Conservation (phyloP, 768 basidiomycete genomes). For the Phaeolepiota aurea region DNA sequence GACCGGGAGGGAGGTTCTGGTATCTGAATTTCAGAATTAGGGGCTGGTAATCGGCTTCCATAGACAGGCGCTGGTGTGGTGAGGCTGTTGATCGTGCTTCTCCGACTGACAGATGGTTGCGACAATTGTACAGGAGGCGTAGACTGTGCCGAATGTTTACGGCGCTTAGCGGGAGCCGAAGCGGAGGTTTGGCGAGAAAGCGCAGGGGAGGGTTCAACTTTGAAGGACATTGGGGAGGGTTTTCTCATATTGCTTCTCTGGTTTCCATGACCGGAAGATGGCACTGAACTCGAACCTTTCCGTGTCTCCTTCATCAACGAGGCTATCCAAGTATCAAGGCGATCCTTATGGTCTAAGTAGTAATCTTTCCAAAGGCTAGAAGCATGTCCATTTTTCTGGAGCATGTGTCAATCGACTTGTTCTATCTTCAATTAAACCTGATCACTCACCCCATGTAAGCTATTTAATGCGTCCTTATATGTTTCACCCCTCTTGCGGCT, state of each 20-base stretch:
- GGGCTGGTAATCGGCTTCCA: conserved; percentile 42
- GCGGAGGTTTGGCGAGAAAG: conserved; percentile 7
- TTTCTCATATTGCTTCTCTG: conserved; percentile 27
- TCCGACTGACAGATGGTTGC: conserved; percentile 19
- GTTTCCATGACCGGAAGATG: conserved; percentile 7
- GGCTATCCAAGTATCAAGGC: conserved; percentile 41
- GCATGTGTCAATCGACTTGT: background rate
- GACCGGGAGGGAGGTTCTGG: conserved; percentile 61
- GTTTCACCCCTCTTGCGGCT: conserved; percentile 32
- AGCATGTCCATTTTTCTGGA: conserved; percentile 39
- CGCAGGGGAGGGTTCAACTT: conserved; percentile 20
- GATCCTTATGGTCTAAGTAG: conserved; percentile 61
- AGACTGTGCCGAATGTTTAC: conserved; percentile 17
- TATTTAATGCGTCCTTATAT: conserved; percentile 62
- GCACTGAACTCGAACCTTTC: background rate
- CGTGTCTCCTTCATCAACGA: conserved; percentile 23
- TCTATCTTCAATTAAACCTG: conserved; percentile 2
- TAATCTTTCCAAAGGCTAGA: conserved; percentile 76
- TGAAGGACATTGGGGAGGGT: conserved; percentile 29
- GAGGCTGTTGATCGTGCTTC: conserved; percentile 55
- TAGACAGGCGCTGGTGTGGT: conserved; percentile 43
- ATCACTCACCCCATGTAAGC: conserved; percentile 51
- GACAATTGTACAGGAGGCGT: conserved; percentile 13
- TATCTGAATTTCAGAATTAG: conserved; percentile 50
- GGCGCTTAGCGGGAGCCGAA: conserved; percentile 12